Evolutionary conservation across 2,329 filamentous ascomycete genomes (phyloP).

Genomic region (Fusarium verrucosum): DNA sequence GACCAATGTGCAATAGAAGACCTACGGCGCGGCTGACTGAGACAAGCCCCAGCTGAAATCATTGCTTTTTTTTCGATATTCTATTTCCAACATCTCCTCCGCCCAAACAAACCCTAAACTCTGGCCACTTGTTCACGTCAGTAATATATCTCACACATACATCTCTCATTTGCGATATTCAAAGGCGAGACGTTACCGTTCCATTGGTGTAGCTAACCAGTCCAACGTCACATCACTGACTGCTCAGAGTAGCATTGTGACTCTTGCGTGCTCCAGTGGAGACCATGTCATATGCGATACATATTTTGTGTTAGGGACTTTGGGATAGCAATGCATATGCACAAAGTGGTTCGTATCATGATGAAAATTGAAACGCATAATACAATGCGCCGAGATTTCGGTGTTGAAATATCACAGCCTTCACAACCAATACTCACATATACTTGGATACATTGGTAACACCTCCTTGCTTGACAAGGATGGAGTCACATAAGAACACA

Average conservation of each 20-base stretch:
- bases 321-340: slow-evolving; percentile 1
- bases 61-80: slow-evolving; percentile 8
- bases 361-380: slow-evolving; percentile 5
- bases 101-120: no score
- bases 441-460: not conserved
- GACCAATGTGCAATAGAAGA: no score
- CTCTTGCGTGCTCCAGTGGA: slow-evolving; percentile 34
- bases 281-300: not conserved
- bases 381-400: slow-evolving; percentile 7
- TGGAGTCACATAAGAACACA: not conserved
- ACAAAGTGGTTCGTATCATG: slow-evolving; percentile 4
- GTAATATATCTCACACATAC: not conserved
- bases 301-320: not conserved
- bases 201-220: not conserved
- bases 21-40: slow-evolving; percentile 14
- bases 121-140: not conserved
- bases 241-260: slow-evolving; percentile 32
- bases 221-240: slow-evolving; percentile 26
- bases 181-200: slow-evolving; percentile 1
- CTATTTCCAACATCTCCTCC: not conserved
- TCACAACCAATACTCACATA: not conserved
- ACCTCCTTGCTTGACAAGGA: not conserved
- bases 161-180: not conserved
- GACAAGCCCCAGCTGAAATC: slow-evolving; percentile 28
- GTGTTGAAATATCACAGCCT: not conserved